Percentiles rank a stretch among this genome's conserved stretches.
phyloP scores from a whole-genome alignment of 2,329 filamentous ascomycete species.

The Fusarium pseudocircinatum region DNA sequence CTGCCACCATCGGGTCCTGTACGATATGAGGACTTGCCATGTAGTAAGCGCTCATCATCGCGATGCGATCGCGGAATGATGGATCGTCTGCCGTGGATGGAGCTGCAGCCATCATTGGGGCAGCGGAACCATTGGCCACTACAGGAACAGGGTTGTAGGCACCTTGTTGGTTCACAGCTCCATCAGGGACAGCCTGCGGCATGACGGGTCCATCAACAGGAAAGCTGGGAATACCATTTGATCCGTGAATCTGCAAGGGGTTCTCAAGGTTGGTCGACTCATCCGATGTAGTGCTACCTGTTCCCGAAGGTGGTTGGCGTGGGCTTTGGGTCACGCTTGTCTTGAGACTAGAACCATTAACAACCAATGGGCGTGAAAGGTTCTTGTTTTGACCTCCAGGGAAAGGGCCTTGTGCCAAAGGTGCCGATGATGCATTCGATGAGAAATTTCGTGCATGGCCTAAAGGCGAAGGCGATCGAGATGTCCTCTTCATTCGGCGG shows the following conservation, averaged over 20 bases:
- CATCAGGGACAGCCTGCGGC: conserved; percentile 15
- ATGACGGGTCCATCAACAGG: conserved; percentile 21
- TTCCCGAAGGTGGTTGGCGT: conserved; percentile 24
- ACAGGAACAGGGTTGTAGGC: conserved; percentile 44
- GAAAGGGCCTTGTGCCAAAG: conserved; percentile 53
- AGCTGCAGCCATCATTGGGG: conserved; percentile 32
- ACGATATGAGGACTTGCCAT: conserved; percentile 41
- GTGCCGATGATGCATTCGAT: conserved; percentile 51
- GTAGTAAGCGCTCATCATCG: conserved; percentile 51
- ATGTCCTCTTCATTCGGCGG: conserved; percentile 61
- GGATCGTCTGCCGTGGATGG: conserved; percentile 48
- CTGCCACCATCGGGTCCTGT: conserved; percentile 45
- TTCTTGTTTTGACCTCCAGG: conserved; percentile 48
- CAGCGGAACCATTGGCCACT: conserved; percentile 50
- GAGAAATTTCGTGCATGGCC: conserved; percentile 60
- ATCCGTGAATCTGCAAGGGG: conserved; percentile 42
- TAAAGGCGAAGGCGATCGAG: conserved; percentile 65
- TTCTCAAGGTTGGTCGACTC: conserved; percentile 42
- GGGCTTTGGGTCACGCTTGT: conserved; percentile 45
- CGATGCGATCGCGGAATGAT: conserved; percentile 55
- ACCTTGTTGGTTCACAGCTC: conserved; percentile 27
- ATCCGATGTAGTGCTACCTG: conserved; percentile 35
- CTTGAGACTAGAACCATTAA: conserved; percentile 59
- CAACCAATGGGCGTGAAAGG: conserved; percentile 59
- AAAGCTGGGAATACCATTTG: conserved; percentile 18